Conservation (phyloP, 2,329 filamentous ascomycete species). For the Neonectria faginata region DNA sequence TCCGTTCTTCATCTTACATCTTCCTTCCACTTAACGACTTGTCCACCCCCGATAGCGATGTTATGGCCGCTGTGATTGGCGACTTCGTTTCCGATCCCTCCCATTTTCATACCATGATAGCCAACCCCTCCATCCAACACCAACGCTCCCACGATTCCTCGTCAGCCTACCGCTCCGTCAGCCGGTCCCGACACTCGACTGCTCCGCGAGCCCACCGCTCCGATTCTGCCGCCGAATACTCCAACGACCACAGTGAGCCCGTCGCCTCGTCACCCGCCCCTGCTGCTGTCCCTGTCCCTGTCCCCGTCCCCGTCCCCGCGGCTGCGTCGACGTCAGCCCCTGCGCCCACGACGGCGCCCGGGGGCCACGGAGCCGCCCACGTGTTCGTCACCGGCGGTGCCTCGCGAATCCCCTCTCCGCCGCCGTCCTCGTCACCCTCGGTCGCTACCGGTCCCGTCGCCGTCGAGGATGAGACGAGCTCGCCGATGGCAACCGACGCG, state of each 20-base stretch:
- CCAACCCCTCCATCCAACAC: slow-evolving; percentile 60
- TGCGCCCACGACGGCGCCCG: slow-evolving; percentile 39
- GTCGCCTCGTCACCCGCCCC: slow-evolving; percentile 35
- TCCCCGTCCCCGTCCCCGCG: slow-evolving; percentile 14
- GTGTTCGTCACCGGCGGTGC: slow-evolving; percentile 54
- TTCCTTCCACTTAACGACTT: slow-evolving; percentile 3
- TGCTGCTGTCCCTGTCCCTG: slow-evolving; percentile 19
- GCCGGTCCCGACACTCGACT: slow-evolving; percentile 46
- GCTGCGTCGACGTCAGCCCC: slow-evolving; percentile 27
- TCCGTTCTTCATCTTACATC: not conserved
- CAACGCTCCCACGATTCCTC: slow-evolving; percentile 56
- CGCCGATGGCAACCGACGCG: slow-evolving; percentile 62
- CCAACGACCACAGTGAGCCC: slow-evolving; percentile 30
- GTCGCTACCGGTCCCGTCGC: slow-evolving; percentile 51
- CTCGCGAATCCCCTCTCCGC: slow-evolving; percentile 65
- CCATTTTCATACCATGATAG: slow-evolving; percentile 78
- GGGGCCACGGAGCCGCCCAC: slow-evolving; percentile 41
- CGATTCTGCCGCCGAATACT: slow-evolving; percentile 36
- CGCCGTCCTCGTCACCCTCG: slow-evolving; percentile 64
- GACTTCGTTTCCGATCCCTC: slow-evolving; percentile 81
- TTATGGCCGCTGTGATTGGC: slow-evolving; percentile 74
- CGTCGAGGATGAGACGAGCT: slow-evolving; percentile 56
- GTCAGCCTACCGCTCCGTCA: slow-evolving; percentile 46
- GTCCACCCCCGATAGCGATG: slow-evolving; percentile 49
- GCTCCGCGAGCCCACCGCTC: slow-evolving; percentile 46